These are phyloP conservation scores for Striga asiatica DNA, from an alignment of 257 asterid species.

Conservation along the genomic window DNA sequence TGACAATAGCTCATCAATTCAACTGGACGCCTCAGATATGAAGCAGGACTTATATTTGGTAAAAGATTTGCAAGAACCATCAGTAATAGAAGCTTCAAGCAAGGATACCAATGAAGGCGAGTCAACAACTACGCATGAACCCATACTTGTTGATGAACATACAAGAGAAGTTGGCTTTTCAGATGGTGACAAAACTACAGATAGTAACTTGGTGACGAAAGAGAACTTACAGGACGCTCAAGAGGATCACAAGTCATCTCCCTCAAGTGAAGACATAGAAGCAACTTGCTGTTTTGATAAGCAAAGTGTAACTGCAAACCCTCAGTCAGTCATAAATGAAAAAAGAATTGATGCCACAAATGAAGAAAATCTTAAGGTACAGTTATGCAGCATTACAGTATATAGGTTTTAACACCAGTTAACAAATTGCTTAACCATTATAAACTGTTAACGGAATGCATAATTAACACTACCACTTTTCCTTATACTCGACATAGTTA, in stretches of 20 bases:
- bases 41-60: slow-evolving; percentile 7
- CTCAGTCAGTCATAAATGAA: slow-evolving; percentile 1
- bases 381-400: slow-evolving; percentile 11
- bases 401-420: neutral
- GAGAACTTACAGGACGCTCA: slow-evolving; percentile 12
- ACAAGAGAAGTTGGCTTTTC: neutral
- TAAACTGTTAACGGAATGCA: neutral
- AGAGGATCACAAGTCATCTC: slow-evolving; percentile 8
- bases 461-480: neutral
- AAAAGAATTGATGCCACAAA: neutral
- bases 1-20: too few species aligned
- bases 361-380: slow-evolving; percentile 13
- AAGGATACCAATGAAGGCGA: slow-evolving; percentile 6
- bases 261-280: slow-evolving; percentile 12
- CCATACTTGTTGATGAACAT: neutral
- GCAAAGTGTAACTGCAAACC: slow-evolving; percentile 1
- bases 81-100: slow-evolving; percentile 10
- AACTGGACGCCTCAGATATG: slow-evolving; percentile 17
- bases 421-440: neutral
- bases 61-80: slow-evolving; percentile 5
- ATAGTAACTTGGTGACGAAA: neutral
- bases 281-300: slow-evolving; percentile 9
- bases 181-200: slow-evolving; percentile 8
- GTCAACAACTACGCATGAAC: slow-evolving; percentile 7
- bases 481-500: neutral